These are phyloP conservation scores for Erodium chrysanthum DNA, from an alignment of 441 rosid species.

Conservation along the genomic window DNA sequence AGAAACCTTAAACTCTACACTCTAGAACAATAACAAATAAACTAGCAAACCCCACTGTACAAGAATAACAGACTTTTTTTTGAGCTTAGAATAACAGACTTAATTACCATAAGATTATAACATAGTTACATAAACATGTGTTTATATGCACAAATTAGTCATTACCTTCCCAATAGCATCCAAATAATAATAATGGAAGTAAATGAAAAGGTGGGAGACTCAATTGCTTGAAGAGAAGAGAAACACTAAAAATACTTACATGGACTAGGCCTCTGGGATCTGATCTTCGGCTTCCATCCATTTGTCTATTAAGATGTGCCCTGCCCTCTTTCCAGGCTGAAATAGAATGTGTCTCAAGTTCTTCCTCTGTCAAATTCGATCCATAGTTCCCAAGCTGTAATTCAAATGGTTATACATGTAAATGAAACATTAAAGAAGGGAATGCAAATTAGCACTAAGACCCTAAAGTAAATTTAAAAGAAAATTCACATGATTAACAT, in stretches of 20 bases:
- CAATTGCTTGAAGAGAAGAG: constrained; percentile 4
- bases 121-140: too few relatives aligned
- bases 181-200: too few relatives aligned
- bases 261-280: constrained; percentile 37
- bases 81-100: too few relatives aligned
- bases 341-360: constrained; percentile 55
- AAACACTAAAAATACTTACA: constrained; percentile 28
- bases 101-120: too few relatives aligned
- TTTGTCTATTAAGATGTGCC: constrained; percentile 35
- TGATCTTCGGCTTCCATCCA: constrained; percentile 38
- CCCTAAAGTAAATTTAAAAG: background rate
- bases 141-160: too few relatives aligned
- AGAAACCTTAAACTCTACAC: too few relatives aligned
- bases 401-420: constrained; percentile 1
- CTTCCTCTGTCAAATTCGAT: constrained; percentile 61
- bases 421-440: background rate
- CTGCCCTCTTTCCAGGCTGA: constrained; percentile 66
- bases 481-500: background rate
- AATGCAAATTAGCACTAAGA: background rate
- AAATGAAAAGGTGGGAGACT: too few relatives aligned
- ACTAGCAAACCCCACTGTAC: too few relatives aligned
- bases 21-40: too few relatives aligned
- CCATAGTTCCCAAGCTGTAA: constrained; percentile 57
- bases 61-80: too few relatives aligned
- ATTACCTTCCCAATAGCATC: too few relatives aligned